These are phyloP conservation scores for Daldinia vernicosa DNA, from an alignment of 495 filamentous ascomycete genomes.

Conservation along the genomic window DNA sequence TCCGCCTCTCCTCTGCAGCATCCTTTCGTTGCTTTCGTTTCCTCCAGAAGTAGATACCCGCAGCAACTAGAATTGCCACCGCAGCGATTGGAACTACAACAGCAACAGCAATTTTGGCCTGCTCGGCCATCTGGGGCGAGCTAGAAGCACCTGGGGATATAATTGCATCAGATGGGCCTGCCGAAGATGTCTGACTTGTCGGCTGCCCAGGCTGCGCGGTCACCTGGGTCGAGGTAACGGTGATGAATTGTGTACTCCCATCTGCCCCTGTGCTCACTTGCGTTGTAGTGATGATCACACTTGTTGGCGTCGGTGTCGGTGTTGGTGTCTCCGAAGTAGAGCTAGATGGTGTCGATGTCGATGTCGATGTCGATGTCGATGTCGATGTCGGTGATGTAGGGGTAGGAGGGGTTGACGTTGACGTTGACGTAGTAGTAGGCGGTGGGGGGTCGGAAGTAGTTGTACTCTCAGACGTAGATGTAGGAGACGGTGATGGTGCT, in stretches of 20 bases:
- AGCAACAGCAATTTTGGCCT: slow-evolving; percentile 85
- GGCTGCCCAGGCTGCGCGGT: slow-evolving; percentile 18
- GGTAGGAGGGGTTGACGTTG: slow-evolving; percentile 16
- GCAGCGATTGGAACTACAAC: slow-evolving; percentile 93
- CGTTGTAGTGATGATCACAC: slow-evolving; percentile 42
- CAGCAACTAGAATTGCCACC: slow-evolving; percentile 81
- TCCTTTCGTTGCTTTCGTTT: slow-evolving; percentile 84
- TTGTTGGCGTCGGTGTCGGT: slow-evolving; percentile 14
- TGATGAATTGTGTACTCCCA: slow-evolving; percentile 37
- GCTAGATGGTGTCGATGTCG: slow-evolving; percentile 37
- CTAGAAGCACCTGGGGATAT: slow-evolving; percentile 47
- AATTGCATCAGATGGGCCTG: slow-evolving; percentile 38
- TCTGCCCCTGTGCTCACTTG: slow-evolving; percentile 30
- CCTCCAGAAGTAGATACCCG: slow-evolving; percentile 83
- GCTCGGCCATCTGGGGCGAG: slow-evolving; percentile 60
- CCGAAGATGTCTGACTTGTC: slow-evolving; percentile 37
- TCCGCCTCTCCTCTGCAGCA: slow-evolving; percentile 85
- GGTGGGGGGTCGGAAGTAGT: slow-evolving; percentile 22
- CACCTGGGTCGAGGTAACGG: slow-evolving; percentile 42
- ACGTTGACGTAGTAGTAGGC: slow-evolving; percentile 41
- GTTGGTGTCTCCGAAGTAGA: slow-evolving; percentile 35
- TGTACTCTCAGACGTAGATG: slow-evolving; percentile 9
- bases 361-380: slow-evolving; percentile 23
- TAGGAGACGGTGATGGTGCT: neutral
- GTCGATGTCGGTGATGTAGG: slow-evolving; percentile 16